A percentile compares a stretch with the other conserved stretches of the same genome.
Evolutionary conservation across 177 flowering plant genomes (phyloP).

Genomic region (Vitis hybrid): DNA sequence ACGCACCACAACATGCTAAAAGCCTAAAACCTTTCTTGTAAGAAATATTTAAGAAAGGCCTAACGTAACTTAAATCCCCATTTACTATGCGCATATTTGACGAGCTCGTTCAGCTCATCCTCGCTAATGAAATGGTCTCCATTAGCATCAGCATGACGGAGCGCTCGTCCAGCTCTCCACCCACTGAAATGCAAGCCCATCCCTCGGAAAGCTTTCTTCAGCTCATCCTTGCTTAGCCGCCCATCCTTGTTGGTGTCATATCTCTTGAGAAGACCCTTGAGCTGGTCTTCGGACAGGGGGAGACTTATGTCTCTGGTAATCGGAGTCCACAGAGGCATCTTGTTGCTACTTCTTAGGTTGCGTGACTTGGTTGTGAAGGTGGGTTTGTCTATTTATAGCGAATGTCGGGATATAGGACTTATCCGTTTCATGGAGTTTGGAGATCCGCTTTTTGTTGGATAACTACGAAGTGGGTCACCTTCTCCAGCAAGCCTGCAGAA

Average conservation of each 20-base stretch:
- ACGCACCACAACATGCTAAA: no score
- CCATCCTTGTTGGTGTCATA: slow-evolving; percentile 14
- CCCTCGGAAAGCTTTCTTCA: slow-evolving; percentile 5
- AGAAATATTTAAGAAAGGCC: no score
- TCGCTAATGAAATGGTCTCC: slow-evolving; percentile 9
- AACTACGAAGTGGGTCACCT: no score
- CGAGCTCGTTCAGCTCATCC: slow-evolving; percentile 16
- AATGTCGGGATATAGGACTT: not conserved
- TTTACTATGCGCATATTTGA: slow-evolving; percentile 1
- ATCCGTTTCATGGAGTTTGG: no score
- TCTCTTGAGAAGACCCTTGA: slow-evolving; percentile 3
- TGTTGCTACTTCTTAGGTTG: not conserved
- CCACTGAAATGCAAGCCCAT: slow-evolving; percentile 5
- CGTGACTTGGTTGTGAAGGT: no score
- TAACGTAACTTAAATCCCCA: no score
- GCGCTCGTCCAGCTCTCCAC: slow-evolving; percentile 9
- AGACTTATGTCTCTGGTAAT: not conserved
- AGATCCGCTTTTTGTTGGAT: no score
- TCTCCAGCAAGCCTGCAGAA: no score
- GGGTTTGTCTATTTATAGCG: not conserved
- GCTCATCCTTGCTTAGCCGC: slow-evolving; percentile 12
- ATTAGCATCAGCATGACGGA: slow-evolving; percentile 11
- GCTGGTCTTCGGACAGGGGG: not conserved
- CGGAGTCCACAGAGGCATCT: not conserved
- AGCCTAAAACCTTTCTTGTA: no score